Evolutionary conservation across 192 early-diverging fungal genomes (phyloP).

Genomic region (Endogone sp.): DNA sequence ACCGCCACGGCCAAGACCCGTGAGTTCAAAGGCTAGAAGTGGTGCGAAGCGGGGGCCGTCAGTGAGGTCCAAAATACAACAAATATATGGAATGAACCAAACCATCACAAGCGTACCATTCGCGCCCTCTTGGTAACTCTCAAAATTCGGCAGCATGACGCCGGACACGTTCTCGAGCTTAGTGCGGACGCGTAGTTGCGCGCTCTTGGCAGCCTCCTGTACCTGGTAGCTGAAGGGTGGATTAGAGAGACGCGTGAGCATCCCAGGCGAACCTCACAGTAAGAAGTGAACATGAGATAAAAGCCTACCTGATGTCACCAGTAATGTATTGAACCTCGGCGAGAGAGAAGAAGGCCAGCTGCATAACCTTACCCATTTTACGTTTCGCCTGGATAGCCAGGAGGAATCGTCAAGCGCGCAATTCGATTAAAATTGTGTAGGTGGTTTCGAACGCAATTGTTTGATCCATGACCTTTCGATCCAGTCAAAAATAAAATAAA

Average conservation of each 20-base stretch:
- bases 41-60: not conserved
- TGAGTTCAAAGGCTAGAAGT: slow-evolving; percentile 84
- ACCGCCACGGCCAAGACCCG: slow-evolving; percentile 97
- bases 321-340: slow-evolving; percentile 96
- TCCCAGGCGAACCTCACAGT: not conserved
- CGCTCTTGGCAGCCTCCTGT: slow-evolving; percentile 89
- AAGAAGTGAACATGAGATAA: not conserved
- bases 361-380: slow-evolving; percentile 99
- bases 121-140: slow-evolving; percentile 78
- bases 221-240: slow-evolving; percentile 76
- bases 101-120: slow-evolving; percentile 57
- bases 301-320: slow-evolving; percentile 83
- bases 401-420: too few relatives aligned
- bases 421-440: slow-evolving; percentile 5
- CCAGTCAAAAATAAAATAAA: too few relatives aligned
- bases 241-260: not conserved
- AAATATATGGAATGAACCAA: not conserved
- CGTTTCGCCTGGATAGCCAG: slow-evolving; percentile 74
- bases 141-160: slow-evolving; percentile 91
- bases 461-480: not conserved
- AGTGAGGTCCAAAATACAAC: not conserved
- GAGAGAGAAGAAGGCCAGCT: slow-evolving; percentile 95
- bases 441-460: slow-evolving; percentile 4
- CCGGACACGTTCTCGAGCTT: slow-evolving; percentile 98
- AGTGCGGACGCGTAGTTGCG: slow-evolving; percentile 87